phyloP scores from a whole-genome alignment of 345 rosid species.

The Hevea brasiliensis region DNA sequence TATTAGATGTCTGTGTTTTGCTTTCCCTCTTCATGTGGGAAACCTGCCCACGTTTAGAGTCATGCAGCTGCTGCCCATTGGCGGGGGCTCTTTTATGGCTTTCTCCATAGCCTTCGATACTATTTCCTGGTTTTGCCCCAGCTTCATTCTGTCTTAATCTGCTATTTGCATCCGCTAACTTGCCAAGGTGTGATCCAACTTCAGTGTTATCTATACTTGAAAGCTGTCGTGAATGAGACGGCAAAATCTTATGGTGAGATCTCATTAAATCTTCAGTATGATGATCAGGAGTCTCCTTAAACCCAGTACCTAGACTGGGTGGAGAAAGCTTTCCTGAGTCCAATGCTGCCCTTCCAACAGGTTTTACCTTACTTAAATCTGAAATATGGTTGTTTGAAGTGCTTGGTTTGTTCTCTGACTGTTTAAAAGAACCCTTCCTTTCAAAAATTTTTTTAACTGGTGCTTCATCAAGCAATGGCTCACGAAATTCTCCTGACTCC shows the following conservation, averaged over 20 bases:
- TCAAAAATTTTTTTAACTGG: slow-evolving; percentile 52
- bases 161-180: slow-evolving; percentile 43
- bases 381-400: slow-evolving; percentile 53
- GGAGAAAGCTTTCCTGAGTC: slow-evolving; percentile 58
- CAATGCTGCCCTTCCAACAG: slow-evolving; percentile 44
- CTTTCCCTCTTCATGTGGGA: slow-evolving; percentile 50
- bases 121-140: slow-evolving; percentile 43
- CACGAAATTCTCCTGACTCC: slow-evolving; percentile 95
- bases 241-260: slow-evolving; percentile 41
- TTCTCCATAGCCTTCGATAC: slow-evolving; percentile 67
- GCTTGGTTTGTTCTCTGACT: slow-evolving; percentile 51
- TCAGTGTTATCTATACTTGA: slow-evolving; percentile 47
- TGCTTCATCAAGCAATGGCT: slow-evolving; percentile 56
- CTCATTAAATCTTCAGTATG: slow-evolving; percentile 49
- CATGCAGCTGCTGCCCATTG: slow-evolving; percentile 41
- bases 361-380: slow-evolving; percentile 57
- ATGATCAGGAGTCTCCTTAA: slow-evolving; percentile 52
- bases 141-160: slow-evolving; percentile 55
- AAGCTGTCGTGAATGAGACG: slow-evolving; percentile 49
- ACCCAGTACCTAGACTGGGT: slow-evolving; percentile 40
- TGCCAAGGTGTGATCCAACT: slow-evolving; percentile 43
- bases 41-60: slow-evolving; percentile 50
- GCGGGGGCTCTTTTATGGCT: slow-evolving; percentile 50
- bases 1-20: slow-evolving; percentile 42
- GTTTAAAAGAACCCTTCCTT: slow-evolving; percentile 60